A percentile compares a stretch with the other conserved stretches of the same genome.
Conservation (phyloP, 2,329 filamentous ascomycete species). For the Microdochium trichocladiopsis region DNA sequence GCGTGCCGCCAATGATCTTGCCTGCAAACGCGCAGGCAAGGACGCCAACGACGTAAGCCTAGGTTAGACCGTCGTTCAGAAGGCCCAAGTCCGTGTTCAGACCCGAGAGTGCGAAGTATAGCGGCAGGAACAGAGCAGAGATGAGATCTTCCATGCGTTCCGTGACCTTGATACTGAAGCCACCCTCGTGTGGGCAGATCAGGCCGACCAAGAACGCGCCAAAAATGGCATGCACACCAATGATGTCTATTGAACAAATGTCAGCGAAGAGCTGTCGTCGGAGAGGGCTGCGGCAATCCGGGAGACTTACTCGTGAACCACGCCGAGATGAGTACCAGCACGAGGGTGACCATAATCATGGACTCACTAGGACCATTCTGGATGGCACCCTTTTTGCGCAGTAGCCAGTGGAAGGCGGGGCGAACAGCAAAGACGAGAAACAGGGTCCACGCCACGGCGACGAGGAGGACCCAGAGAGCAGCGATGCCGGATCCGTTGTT, state of each 20-base stretch:
- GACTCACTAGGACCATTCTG: conserved; percentile 84
- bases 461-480: conserved; percentile 77
- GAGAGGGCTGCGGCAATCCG: too few relatives aligned
- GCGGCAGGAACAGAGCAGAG: conserved; percentile 72
- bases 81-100: conserved; percentile 83
- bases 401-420: conserved; percentile 66
- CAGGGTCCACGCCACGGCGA: conserved; percentile 66
- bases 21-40: conserved; percentile 75
- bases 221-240: conserved; percentile 92
- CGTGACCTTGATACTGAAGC: conserved; percentile 84
- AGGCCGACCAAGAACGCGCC: conserved; percentile 85
- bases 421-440: conserved; percentile 68
- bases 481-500: conserved; percentile 79
- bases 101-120: conserved; percentile 91
- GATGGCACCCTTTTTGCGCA: conserved; percentile 68
- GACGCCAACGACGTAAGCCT: conserved; percentile 84
- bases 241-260: conserved; percentile 72
- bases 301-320: conserved; percentile 48
- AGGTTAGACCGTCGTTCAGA: conserved; percentile 72
- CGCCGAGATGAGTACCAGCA: conserved; percentile 65
- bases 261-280: too few relatives aligned
- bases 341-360: conserved; percentile 74
- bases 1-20: conserved; percentile 76
- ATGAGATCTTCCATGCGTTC: conserved; percentile 95
- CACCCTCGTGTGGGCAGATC: conserved; percentile 83